A percentile compares a stretch with the other conserved stretches of the same genome.
Evolutionary conservation across 2,329 filamentous ascomycete genomes (phyloP).

Genomic region (Cytospora piceae): DNA sequence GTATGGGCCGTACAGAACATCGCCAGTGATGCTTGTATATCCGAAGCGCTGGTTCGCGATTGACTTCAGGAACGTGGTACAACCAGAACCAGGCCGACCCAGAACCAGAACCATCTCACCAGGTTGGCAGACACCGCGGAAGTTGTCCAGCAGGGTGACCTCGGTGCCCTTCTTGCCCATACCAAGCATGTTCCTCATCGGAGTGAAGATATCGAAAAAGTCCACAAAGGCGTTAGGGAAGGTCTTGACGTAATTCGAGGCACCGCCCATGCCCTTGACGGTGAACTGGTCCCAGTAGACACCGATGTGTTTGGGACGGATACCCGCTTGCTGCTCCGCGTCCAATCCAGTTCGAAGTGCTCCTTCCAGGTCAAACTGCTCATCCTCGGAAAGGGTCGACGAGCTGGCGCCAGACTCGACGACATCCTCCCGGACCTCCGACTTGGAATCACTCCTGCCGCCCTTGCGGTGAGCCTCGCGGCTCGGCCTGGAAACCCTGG

Average conservation of each 20-base stretch:
- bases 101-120: slow-evolving; percentile 90
- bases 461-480: slow-evolving; percentile 18
- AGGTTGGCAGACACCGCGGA: slow-evolving; percentile 71
- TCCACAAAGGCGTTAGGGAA: slow-evolving; percentile 78
- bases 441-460: slow-evolving; percentile 36
- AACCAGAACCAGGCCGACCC: slow-evolving; percentile 74
- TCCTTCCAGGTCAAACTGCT: slow-evolving; percentile 75
- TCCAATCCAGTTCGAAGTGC: slow-evolving; percentile 72
- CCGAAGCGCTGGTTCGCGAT: slow-evolving; percentile 68
- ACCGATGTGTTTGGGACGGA: slow-evolving; percentile 78
- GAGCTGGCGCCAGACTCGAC: slow-evolving; percentile 48
- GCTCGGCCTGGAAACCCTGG: slow-evolving; percentile 51
- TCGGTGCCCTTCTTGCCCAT: slow-evolving; percentile 70
- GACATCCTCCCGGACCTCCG: slow-evolving; percentile 30
- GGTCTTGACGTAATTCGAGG: slow-evolving; percentile 72
- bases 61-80: slow-evolving; percentile 70
- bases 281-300: slow-evolving; percentile 79
- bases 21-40: slow-evolving; percentile 62
- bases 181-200: slow-evolving; percentile 65
- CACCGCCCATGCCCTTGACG: slow-evolving; percentile 74
- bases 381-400: slow-evolving; percentile 52
- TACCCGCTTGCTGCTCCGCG: slow-evolving; percentile 76
- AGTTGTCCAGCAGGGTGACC: slow-evolving; percentile 73
- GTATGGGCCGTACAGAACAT: slow-evolving; percentile 78
- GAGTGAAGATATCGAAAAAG: slow-evolving; percentile 76